Base-by-base conservation (phyloP, 2,329 filamentous ascomycete species). In the Arachnomyces sp. region DNA sequence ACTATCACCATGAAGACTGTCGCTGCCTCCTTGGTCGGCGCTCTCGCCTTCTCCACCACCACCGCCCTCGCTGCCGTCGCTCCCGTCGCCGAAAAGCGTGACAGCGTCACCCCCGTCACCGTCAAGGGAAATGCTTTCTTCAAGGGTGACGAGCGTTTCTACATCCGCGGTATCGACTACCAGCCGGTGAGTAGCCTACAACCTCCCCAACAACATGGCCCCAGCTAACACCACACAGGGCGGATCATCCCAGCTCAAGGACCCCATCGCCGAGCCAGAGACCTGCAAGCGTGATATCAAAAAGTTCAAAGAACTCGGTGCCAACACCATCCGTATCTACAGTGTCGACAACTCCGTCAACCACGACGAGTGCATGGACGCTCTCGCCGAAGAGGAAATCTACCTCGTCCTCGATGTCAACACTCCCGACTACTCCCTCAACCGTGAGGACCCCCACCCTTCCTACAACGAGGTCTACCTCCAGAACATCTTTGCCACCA, bases 321-420 rank as follows among this genome's bases (percentile, higher is more conserved):
- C 94, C 67, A 95, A 95, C 73, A 88, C 87, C 17, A 73, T 95
- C 58, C 88, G 89, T 64, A 84, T 94, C 46, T 95, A 94, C 74
- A 87, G 83, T 12, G 81, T 93, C 51, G 89, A 95, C 72, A 94
- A 94, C 74, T 81, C 80, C 37, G 68, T 72, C 52, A 67, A 82
- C 63, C 89, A 95, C 67, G 81, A 89, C 54, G 74, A 79, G 47
- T 95, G 89, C 72, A 95, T 95, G 89, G 70, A 73, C 45, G 72
- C 76, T 34, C 74, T 94, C 45, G 81, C 79, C 38, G 83, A 84
- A 55, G 88, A 86, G 47, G 85, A 85, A 54, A 94, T 94, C 71
- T 94, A 94, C 72, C 77, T 94, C 39, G 85, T 93, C 29, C 73
- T 94, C 38, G 88, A 94, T 56, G 84, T 92, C 71, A 94, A 94